Evolutionary conservation across 495 filamentous ascomycete genomes (phyloP), one percentile per base, ranked within the genome.

Genomic region (Barbatosphaeria neglecta): DNA sequence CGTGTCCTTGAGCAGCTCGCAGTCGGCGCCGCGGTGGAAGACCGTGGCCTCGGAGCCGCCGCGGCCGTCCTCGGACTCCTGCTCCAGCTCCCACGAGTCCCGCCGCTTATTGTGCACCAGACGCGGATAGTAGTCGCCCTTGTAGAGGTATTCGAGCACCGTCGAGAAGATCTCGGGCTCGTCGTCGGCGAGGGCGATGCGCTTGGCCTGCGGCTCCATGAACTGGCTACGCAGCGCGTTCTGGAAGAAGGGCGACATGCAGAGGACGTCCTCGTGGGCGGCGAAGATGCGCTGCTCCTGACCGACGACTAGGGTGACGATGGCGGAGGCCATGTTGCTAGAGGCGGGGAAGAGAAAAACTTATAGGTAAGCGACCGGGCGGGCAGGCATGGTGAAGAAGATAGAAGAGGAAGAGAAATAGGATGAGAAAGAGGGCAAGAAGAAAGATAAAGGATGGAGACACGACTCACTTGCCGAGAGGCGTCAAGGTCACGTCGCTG

Each of bases 131-230:
- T 96, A 96, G 66, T 95, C 89, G 70, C 88, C 75, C 68, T 90
- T 89, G 78, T 95, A 94, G 49, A 95, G 82, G 61, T 87, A 95
- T 62, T 95, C 88, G 54, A 96, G 83, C 27, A 96, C 74, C 22
- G 81, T 86, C 53, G 87, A 90, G 70, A 96, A 86, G 62, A 92
- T 76, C 64, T 93, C 87, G 19, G 90, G 84, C 57, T 88, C 78
- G 66, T 95, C 89, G 56, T 88, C 78, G 9, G 87, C 84, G 39
- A 96, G 79, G 42, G 79, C 69, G 66, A 95, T 82, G 50, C 77
- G 77, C 63, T 82, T 84, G 59, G 72, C 69, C 54, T 70, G 60
- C 41, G 77, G 60, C 57, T 78, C 73, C 62, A 77, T 70, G 66
- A 80, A 82, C 48, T 79, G 75, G 46, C 76, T 71, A 40, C 73